A percentile compares a stretch with the other conserved stretches of the same genome.
These are phyloP conservation scores for Coemansia sp. DNA, from an alignment of 192 early-diverging fungal species.

Conservation along the genomic window DNA sequence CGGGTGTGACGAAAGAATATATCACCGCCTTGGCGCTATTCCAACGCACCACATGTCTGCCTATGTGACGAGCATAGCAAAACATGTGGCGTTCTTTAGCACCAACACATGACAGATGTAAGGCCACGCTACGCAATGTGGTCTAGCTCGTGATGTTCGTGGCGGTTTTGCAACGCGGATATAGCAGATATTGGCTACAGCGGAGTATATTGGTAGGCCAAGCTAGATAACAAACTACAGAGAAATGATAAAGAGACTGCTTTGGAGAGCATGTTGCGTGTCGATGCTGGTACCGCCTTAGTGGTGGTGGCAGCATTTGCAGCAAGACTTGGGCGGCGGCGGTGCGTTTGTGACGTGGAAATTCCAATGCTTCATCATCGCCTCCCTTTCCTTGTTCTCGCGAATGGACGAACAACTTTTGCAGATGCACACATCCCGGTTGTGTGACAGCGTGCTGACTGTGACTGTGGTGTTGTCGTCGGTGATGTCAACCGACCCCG, in stretches of 20 bases:
- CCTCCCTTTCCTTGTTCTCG: conserved; percentile 24
- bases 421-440: conserved; percentile 46
- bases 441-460: conserved; percentile 44
- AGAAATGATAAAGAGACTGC: not conserved
- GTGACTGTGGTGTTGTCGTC: conserved; percentile 47
- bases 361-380: conserved; percentile 30
- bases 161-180: not conserved
- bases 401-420: conserved; percentile 38
- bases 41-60: not conserved
- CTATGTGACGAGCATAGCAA: not conserved
- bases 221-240: conserved; percentile 22
- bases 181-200: conserved; percentile 1
- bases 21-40: not conserved
- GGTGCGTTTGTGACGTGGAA: conserved; percentile 38
- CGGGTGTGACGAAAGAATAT: not conserved
- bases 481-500: conserved; percentile 40
- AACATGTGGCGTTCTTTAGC: not conserved
- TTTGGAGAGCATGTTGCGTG: not conserved
- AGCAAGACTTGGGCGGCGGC: conserved; percentile 21
- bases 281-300: conserved; percentile 16
- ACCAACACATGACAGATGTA: not conserved
- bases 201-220: not conserved
- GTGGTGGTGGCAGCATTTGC: conserved; percentile 48
- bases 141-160: not conserved
- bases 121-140: not conserved